These are phyloP conservation scores for Sporothrix variecibatus DNA, from an alignment of 2,329 filamentous ascomycete genomes.

Conservation along the genomic window DNA sequence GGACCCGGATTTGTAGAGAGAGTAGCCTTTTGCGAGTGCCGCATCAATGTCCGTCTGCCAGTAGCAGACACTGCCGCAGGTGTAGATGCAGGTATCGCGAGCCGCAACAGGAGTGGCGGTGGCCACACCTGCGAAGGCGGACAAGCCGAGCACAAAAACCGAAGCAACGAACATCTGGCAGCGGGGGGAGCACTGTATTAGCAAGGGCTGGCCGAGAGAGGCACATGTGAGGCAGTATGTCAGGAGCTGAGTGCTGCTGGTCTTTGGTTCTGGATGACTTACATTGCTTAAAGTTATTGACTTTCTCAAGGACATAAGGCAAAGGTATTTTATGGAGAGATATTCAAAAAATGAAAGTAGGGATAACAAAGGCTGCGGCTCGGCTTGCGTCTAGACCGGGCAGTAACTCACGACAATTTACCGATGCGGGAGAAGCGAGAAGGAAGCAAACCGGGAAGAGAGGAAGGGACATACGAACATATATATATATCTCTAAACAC, in stretches of 20 bases:
- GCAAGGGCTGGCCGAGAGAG: background rate
- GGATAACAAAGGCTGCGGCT: background rate
- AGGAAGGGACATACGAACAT: too few species aligned
- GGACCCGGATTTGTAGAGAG: slow-evolving; percentile 34
- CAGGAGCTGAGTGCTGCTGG: background rate
- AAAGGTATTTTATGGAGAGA: background rate
- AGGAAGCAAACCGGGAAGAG: too few species aligned
- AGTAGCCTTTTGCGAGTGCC: slow-evolving; percentile 42
- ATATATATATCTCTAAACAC: too few species aligned
- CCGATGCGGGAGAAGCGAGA: too few species aligned
- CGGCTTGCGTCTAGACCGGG: background rate
- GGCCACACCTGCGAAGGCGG: slow-evolving; percentile 33
- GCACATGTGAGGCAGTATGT: background rate
- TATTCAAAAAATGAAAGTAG: background rate
- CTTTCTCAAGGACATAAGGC: background rate
- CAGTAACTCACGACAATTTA: too few species aligned
- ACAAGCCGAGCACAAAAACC: slow-evolving; percentile 18
- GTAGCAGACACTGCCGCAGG: slow-evolving; percentile 44
- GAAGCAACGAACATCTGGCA: background rate
- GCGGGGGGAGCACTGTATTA: background rate
- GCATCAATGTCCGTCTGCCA: slow-evolving; percentile 39
- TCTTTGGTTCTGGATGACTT: background rate
- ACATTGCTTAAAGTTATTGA: background rate
- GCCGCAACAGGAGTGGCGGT: slow-evolving; percentile 30
- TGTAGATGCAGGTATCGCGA: slow-evolving; percentile 38